phyloP scores from a whole-genome alignment of 2,329 filamentous ascomycete genomes.

The Colletotrichum sp. region DNA sequence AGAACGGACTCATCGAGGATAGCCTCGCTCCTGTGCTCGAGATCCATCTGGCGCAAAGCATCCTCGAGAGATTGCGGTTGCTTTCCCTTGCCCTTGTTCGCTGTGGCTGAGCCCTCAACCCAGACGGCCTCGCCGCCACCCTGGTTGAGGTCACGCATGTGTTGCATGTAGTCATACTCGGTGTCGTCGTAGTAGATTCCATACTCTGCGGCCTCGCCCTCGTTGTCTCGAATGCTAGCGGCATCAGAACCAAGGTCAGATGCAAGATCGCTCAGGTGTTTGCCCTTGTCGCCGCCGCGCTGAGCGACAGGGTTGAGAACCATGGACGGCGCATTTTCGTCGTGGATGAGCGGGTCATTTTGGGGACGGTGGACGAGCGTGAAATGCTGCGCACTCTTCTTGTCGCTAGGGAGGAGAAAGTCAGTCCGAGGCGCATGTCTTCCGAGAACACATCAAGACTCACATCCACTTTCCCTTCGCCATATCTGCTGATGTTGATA shows the following conservation, averaged over 20 bases:
- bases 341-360: constrained; percentile 96
- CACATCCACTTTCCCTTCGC: constrained; percentile 75
- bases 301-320: constrained; percentile 76
- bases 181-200: constrained; percentile 96
- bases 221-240: constrained; percentile 77
- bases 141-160: constrained; percentile 84
- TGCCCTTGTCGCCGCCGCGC: constrained; percentile 50
- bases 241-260: constrained; percentile 75
- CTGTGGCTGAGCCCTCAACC: constrained; percentile 70
- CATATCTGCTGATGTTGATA: constrained; percentile 53
- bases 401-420: constrained; percentile 60
- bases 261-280: constrained; percentile 76
- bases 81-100: constrained; percentile 72
- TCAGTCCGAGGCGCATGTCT: constrained; percentile 4
- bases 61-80: constrained; percentile 83
- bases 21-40: constrained; percentile 58
- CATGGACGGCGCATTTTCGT: constrained; percentile 86
- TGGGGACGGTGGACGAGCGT: constrained; percentile 94
- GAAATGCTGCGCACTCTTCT: constrained; percentile 92
- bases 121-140: constrained; percentile 81
- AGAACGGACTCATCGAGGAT: constrained; percentile 77
- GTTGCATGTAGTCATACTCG: constrained; percentile 99
- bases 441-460: constrained; percentile 15
- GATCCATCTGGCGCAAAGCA: constrained; percentile 69
- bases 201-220: constrained; percentile 93